Evolutionary conservation across 352 stramenopile species (phyloP).

Genomic region (Globisporangium polare): DNA sequence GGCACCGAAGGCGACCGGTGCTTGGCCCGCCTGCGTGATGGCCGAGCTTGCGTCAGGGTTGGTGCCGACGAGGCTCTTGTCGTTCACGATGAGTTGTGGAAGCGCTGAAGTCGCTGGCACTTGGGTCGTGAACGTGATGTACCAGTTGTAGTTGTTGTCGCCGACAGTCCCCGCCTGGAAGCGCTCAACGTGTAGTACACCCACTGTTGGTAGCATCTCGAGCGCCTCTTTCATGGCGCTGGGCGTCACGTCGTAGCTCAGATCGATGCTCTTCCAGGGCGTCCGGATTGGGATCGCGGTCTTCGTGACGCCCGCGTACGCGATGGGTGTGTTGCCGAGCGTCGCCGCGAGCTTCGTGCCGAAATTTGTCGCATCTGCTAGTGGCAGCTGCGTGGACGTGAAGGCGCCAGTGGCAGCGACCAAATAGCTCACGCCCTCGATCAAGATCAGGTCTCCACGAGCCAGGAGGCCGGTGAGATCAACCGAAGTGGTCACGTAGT

Average conservation of each 20-base stretch:
- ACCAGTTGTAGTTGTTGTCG: conserved; percentile 82
- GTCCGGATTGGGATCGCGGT: conserved; percentile 32
- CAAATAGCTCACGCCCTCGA: conserved; percentile 72
- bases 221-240: conserved; percentile 67
- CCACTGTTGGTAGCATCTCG: conserved; percentile 86
- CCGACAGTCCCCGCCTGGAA: conserved; percentile 40
- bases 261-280: conserved; percentile 52
- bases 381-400: conserved; percentile 56
- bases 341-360: conserved; percentile 15
- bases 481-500: conserved; percentile 71
- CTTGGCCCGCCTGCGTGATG: conserved; percentile 21
- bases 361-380: conserved; percentile 36
- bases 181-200: conserved; percentile 89
- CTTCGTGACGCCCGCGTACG: conserved; percentile 54
- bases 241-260: conserved; percentile 59
- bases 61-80: conserved; percentile 31
- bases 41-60: conserved; percentile 27
- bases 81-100: conserved; percentile 52
- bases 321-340: conserved; percentile 22
- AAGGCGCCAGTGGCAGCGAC: conserved; percentile 74
- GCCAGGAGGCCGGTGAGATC: conserved; percentile 88
- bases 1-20: conserved; percentile 33
- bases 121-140: conserved; percentile 83
- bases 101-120: conserved; percentile 35
- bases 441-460: conserved; percentile 75